Base-by-base conservation (phyloP, 768 basidiomycete species). In the Tylopilus cervinicoccineus region DNA sequence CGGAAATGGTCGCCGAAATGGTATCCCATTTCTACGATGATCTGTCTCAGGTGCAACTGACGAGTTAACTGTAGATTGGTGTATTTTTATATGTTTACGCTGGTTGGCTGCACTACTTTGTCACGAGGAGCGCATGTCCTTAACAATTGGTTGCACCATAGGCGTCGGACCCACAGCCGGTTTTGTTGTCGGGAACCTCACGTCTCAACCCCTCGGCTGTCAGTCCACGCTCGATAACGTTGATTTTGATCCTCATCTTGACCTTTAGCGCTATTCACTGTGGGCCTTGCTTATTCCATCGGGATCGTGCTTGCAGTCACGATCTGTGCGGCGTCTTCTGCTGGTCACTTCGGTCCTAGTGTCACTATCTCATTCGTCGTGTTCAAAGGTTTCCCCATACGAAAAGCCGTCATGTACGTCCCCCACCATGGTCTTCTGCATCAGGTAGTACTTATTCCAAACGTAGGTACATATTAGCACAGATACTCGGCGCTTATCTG, bases 301-400 rank as follows among this genome's bases (percentile, higher is more conserved):
- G 84, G 84, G 22, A 81, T 84, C 51, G 54, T 82, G 13, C 72
- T 84, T 41, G 84, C 84, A 1, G 59, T 86, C 43, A 61, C 65
- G 9, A 64, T 82, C 23, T 81, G 77, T 43, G 66, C 65, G 5
- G 61, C 75, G 16, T 74, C 81, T 1, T 84, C 81, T 12, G 80
- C 79, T 11, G 78, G 82, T 19, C 84, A 86, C 56, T 80, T 86
- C 61, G 82, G 74, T 45, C 88, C 87, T 2, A 74, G 77, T 40
- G 72, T 86, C 19, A 81, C 83, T 4, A 67, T 85, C 39, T 64
- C 75, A 8, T 65, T 75, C 36, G 66, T 72, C 16, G 10, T 84
- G 13, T 78, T 79, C 70, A 78, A 69, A 50, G 75, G 75, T 1
- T 81, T 84, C 63, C 80, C 84, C 2, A 45, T 63, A 12, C 44